Evolutionary conservation across 257 asterid species (phyloP).

Genomic region (Scutellaria galericulata): DNA sequence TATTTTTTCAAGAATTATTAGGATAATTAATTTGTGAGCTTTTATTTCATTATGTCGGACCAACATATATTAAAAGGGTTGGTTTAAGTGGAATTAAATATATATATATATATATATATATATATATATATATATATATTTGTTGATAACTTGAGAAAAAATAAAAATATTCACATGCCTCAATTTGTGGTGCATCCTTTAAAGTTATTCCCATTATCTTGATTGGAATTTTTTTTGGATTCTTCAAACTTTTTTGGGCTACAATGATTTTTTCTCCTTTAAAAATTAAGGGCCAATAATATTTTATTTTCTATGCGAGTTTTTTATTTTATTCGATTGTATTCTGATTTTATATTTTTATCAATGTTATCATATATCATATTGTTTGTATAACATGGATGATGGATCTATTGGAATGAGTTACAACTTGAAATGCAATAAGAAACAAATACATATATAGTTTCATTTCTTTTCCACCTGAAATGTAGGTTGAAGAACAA

Average conservation of each 20-base stretch:
- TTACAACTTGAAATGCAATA: neutral
- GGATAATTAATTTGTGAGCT: neutral
- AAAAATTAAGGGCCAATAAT: neutral
- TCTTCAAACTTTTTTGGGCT: slow-evolving; percentile 23
- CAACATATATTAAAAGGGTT: neutral
- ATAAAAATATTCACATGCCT: slow-evolving; percentile 31
- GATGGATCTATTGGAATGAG: neutral
- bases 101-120: no score
- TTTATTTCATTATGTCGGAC: neutral
- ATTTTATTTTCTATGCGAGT: neutral
- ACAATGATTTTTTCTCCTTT: neutral
- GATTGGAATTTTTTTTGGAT: slow-evolving; percentile 29
- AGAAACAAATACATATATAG: neutral
- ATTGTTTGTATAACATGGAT: neutral
- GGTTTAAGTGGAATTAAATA: neutral
- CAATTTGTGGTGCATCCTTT: slow-evolving; percentile 33
- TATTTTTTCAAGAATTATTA: neutral
- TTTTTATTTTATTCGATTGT: neutral
- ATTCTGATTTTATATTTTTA: neutral
- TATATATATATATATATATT: no score
- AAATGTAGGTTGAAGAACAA: neutral
- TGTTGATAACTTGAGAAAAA: neutral
- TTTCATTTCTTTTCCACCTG: neutral
- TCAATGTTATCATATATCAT: neutral
- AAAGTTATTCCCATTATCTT: slow-evolving; percentile 47